Conservation (phyloP, 2,329 filamentous ascomycete species). For the Ceratocystis cacaofunesta region DNA sequence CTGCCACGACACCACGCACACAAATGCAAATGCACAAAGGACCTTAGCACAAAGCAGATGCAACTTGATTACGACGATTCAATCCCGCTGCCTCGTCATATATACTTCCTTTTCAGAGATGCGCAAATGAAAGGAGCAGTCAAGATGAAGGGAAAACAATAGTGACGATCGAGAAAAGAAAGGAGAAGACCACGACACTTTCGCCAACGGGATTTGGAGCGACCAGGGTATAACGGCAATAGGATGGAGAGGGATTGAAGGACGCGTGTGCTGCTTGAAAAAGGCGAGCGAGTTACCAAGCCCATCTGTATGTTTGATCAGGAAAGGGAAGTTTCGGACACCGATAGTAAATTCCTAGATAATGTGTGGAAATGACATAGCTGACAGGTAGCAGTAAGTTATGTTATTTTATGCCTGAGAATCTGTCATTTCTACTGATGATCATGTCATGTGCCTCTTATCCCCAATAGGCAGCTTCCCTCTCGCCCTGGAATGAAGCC, state of each 20-base stretch:
- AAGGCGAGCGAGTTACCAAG: not conserved
- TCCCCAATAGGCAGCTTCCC: not conserved
- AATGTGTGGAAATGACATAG: not conserved
- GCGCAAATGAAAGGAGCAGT: not conserved
- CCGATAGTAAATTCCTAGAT: not conserved
- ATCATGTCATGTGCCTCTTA: not conserved
- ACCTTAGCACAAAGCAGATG: not conserved
- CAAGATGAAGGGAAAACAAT: not conserved
- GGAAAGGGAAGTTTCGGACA: not conserved
- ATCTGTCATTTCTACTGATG: not conserved
- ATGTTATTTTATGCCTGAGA: not conserved
- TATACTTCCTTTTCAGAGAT: not conserved
- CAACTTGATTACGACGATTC: not conserved
- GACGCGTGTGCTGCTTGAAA: not conserved
- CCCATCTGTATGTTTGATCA: not conserved
- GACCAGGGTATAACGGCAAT: not conserved
- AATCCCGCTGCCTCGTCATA: not conserved
- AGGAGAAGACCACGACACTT: not conserved
- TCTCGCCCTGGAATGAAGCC: not conserved
- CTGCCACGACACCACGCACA: not conserved
- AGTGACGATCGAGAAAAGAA: not conserved
- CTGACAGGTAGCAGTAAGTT: not conserved
- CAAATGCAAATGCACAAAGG: not conserved
- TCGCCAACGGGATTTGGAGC: not conserved
- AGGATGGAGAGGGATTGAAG: not conserved